Conservation (phyloP, 1,284 basidiomycete species). For the Porodaedalea pini region DNA sequence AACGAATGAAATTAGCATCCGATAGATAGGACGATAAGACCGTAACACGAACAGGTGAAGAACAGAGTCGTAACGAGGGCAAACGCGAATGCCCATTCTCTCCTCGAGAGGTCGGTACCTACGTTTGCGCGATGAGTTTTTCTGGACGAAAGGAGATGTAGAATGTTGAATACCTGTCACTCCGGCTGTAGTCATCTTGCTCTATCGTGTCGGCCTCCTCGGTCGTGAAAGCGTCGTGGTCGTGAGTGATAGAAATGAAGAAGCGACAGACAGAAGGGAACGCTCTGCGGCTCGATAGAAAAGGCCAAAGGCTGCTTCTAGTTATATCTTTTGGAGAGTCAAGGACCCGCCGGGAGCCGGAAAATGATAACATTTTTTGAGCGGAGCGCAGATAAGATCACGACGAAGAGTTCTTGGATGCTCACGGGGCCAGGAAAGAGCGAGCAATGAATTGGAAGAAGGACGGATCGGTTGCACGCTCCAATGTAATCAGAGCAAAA, state of each 20-base stretch:
- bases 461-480: neutral
- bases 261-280: neutral
- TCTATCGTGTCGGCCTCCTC: neutral
- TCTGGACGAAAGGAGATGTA: neutral
- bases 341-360: neutral
- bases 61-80: slow-evolving; percentile 74
- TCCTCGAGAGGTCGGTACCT: slow-evolving; percentile 47
- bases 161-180: slow-evolving; percentile 6
- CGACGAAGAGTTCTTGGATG: neutral
- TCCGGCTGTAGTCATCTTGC: slow-evolving; percentile 9
- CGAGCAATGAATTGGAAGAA: neutral
- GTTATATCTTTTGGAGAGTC: neutral
- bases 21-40: slow-evolving; percentile 1
- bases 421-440: neutral
- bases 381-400: neutral
- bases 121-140: neutral
- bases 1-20: neutral
- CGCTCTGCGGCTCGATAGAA: neutral
- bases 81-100: slow-evolving; percentile 57
- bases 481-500: neutral
- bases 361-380: neutral
- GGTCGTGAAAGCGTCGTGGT: neutral
- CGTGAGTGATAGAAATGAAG: neutral
- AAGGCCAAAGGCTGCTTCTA: neutral
- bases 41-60: slow-evolving; percentile 62